Base-by-base conservation (phyloP, 2,329 filamentous ascomycete species). In the Colletotrichum endophyticum region DNA sequence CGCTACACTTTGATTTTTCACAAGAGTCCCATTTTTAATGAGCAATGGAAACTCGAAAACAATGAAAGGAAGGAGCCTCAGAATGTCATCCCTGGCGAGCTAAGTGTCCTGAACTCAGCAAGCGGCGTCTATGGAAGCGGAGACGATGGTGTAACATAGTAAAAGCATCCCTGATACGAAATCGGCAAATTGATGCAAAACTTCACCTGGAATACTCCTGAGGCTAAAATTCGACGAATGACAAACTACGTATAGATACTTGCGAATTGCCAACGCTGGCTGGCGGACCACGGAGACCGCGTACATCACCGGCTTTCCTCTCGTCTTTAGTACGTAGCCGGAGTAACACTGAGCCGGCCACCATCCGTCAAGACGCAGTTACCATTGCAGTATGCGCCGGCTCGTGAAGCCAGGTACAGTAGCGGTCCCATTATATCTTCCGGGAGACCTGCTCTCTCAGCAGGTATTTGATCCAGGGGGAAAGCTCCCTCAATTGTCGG, bases 21-120 rank as follows among this genome's bases (percentile, higher is more conserved):
- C 19, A 0, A 49, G 1, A 0, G 0, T 49, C 4, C 19, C 7
- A 0, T 49, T 0, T 3, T 11, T 5, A 11, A 6, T 19, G 8
- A 44, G 8, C 36, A 19, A 9, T 9, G 1, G 36, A 44, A 9
- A 0, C 3, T 0, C 16, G 19, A 22, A 22, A n/a, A 0, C 19
- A 2, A 49, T n/a, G 44, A 4, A 22, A 22, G 44, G 0, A 12
- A 0, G 5, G 6, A 12, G 3, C 0, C 1, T 22, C 44, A 13
- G 9, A 49, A 2, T 0, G 44, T 22, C 44, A 2, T 22, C 44
- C 44, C 6, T 11, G 39, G 2, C 5, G 19, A 49, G 39, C 39
- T 49, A 19, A 49, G 39, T n/a, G 39, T n/a, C 7, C 5, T 11
- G 39, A 44, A 44, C 36, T 39, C 36, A 19, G 8, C 16, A 19